Conservation (phyloP, 2,329 filamentous ascomycete species). For the Lecanicillium sp. region DNA sequence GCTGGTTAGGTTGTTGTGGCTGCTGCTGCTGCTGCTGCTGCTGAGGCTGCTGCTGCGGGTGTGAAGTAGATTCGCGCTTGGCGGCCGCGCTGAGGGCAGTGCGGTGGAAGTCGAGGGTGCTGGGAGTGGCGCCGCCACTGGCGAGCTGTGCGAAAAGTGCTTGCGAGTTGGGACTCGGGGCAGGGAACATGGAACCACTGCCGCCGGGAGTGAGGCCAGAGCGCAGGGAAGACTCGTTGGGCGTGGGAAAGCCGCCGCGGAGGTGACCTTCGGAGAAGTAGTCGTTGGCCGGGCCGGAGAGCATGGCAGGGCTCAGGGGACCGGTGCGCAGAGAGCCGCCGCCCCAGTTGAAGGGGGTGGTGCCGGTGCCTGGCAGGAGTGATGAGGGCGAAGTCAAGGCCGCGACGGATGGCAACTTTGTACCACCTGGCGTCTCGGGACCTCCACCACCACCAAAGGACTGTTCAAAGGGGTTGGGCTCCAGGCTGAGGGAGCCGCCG, state of each 20-base stretch:
- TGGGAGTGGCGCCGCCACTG: slow-evolving; percentile 78
- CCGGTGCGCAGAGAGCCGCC: slow-evolving; percentile 82
- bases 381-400: slow-evolving; percentile 86
- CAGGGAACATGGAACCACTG: slow-evolving; percentile 95
- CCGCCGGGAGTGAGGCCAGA: slow-evolving; percentile 91
- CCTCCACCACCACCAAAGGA: slow-evolving; percentile 66
- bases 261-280: slow-evolving; percentile 82
- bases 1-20: slow-evolving; percentile 23
- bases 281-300: slow-evolving; percentile 77
- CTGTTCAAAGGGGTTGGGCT: slow-evolving; percentile 96
- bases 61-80: slow-evolving; percentile 46
- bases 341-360: slow-evolving; percentile 72
- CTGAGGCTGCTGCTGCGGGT: slow-evolving; percentile 22
- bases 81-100: slow-evolving; percentile 78
- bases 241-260: slow-evolving; percentile 82
- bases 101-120: slow-evolving; percentile 89
- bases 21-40: slow-evolving; percentile 36
- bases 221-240: slow-evolving; percentile 90
- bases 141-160: slow-evolving; percentile 74
- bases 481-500: slow-evolving; percentile 58
- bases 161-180: slow-evolving; percentile 79
- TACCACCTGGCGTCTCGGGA: slow-evolving; percentile 75
- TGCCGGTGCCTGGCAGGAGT: slow-evolving; percentile 66
- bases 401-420: slow-evolving; percentile 82
- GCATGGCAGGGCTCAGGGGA: slow-evolving; percentile 93